phyloP scores from a whole-genome alignment of 2,329 filamentous ascomycete genomes.

The Myriosclerotinia duriaeana region DNA sequence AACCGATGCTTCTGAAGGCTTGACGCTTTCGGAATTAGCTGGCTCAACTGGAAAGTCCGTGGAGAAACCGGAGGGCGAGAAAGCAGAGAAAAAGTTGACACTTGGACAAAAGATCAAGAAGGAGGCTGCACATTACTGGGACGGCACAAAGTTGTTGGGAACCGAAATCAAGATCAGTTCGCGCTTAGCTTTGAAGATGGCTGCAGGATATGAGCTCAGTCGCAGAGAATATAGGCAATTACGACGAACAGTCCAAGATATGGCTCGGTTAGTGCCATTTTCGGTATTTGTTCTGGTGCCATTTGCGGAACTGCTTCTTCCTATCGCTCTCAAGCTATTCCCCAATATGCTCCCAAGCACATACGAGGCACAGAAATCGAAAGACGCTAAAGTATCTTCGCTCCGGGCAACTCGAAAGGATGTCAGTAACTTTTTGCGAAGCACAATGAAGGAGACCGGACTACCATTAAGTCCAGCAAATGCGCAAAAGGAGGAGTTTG shows the following conservation, averaged over 20 bases:
- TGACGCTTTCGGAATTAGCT: constrained; percentile 58
- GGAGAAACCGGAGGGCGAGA: constrained; percentile 62
- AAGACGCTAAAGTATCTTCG: constrained; percentile 80
- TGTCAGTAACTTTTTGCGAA: constrained; percentile 84
- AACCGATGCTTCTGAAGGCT: constrained; percentile 37
- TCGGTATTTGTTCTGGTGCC: constrained; percentile 96
- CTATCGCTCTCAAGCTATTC: constrained; percentile 89
- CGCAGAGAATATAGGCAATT: constrained; percentile 91
- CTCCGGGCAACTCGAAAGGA: constrained; percentile 88
- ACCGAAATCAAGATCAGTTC: constrained; percentile 93
- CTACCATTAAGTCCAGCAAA: constrained; percentile 81
- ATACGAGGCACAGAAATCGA: constrained; percentile 87
- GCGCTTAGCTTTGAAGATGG: constrained; percentile 92
- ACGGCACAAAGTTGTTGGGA: constrained; percentile 91
- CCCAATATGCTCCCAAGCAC: constrained; percentile 97
- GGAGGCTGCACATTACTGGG: constrained; percentile 93
- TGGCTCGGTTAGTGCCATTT: constrained; percentile 90
- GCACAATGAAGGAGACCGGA: constrained; percentile 90
- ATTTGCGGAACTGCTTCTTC: constrained; percentile 89
- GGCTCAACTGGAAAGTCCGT: constrained; percentile 61
- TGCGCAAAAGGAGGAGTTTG: constrained; percentile 89
- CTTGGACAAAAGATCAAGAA: constrained; percentile 92
- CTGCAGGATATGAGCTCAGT: constrained; percentile 92
- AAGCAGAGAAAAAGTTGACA: constrained; percentile 83
- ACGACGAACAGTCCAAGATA: constrained; percentile 87